Evolutionary conservation across 495 filamentous ascomycete genomes (phyloP).

Genomic region (Chaetomium cochliodes): DNA sequence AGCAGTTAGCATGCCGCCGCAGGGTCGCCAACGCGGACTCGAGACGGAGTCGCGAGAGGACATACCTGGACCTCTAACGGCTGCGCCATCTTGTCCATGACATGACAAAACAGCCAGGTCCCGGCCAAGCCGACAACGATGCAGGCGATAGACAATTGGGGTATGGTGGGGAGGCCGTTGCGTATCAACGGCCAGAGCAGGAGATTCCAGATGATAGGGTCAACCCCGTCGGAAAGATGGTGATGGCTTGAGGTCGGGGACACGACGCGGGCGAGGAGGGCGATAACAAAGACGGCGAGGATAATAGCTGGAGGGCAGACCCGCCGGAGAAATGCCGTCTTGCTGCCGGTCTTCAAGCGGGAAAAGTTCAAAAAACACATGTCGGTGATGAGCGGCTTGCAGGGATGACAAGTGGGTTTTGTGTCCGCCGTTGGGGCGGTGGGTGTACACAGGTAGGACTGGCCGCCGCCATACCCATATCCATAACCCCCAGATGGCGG

Average conservation of each 20-base stretch:
- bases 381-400: not conserved
- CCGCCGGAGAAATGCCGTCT: not conserved
- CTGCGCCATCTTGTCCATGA: not conserved
- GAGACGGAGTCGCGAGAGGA: not conserved
- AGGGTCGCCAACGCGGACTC: not conserved
- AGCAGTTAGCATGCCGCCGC: not conserved
- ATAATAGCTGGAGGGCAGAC: not conserved
- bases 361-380: not conserved
- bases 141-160: conserved; percentile 17
- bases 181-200: not conserved
- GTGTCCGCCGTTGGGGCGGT: not conserved
- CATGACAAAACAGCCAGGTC: conserved; percentile 23
- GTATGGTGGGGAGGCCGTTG: not conserved
- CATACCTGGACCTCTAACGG: not conserved
- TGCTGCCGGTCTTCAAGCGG: not conserved
- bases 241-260: not conserved
- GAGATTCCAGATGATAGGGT: not conserved
- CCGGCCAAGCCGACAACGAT: conserved; percentile 13
- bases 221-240: not conserved
- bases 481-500: not conserved
- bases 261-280: not conserved
- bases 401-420: not conserved
- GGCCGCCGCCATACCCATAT: not conserved
- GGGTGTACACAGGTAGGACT: not conserved
- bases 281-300: not conserved